Percentiles rank a stretch among this genome's conserved stretches.
Evolutionary conservation across 805 yeast genomes (phyloP).

Genomic region (Brettanomyces anomalus): DNA sequence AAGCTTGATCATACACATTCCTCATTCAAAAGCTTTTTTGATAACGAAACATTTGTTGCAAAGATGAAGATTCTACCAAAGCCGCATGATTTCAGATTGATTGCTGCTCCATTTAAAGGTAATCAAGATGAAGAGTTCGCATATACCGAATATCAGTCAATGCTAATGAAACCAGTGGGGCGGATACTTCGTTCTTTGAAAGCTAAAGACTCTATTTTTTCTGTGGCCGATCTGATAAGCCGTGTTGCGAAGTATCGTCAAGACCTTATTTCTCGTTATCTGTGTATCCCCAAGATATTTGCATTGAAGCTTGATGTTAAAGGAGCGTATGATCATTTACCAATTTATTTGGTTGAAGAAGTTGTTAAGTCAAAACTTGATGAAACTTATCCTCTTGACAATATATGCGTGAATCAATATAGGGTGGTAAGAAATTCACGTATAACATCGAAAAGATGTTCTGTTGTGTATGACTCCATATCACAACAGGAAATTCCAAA

Average conservation of each 20-base stretch:
- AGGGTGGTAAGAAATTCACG: slow-evolving; percentile 4
- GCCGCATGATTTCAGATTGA: slow-evolving; percentile 45
- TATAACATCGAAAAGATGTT: not conserved
- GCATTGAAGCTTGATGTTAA: slow-evolving; percentile 68
- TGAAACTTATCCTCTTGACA: slow-evolving; percentile 10
- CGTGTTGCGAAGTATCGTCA: slow-evolving; percentile 30
- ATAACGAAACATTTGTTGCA: slow-evolving; percentile 29
- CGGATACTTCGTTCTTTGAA: slow-evolving; percentile 16
- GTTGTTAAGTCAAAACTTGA: slow-evolving; percentile 10
- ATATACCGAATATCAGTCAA: slow-evolving; percentile 27
- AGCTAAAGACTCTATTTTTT: slow-evolving; percentile 8
- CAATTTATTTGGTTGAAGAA: slow-evolving; percentile 28
- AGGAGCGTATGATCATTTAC: slow-evolving; percentile 69
- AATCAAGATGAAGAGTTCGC: slow-evolving; percentile 24
- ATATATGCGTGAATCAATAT: slow-evolving; percentile 7
- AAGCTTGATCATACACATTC: slow-evolving; percentile 10
- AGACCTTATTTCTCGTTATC: slow-evolving; percentile 10
- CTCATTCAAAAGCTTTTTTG: slow-evolving; percentile 10
- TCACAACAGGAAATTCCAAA: not conserved
- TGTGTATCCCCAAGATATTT: slow-evolving; percentile 29
- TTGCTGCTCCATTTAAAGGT: slow-evolving; percentile 44
- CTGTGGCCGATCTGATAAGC: slow-evolving; percentile 37
- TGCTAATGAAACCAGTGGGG: slow-evolving; percentile 36
- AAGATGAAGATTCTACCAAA: slow-evolving; percentile 52
- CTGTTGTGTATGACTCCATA: not conserved